Evolutionary conservation across 1,139 yeast species (phyloP), one percentile per base, ranked within the genome.

Genomic region (Yamadazyma epiphylla): DNA sequence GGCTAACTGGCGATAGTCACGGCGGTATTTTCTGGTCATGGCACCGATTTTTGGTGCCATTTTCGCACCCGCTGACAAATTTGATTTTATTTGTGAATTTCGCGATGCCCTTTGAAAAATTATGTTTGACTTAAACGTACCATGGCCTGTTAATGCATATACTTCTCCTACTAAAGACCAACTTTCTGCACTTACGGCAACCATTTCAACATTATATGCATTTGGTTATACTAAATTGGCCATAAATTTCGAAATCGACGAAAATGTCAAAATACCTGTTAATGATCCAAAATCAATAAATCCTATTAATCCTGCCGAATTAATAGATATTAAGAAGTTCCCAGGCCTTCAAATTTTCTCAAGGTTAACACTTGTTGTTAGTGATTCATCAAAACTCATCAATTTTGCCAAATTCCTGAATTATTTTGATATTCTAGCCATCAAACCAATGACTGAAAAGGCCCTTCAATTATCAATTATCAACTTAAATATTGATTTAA

Each of bases 381-480:
- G 78, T 40, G 96, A 88, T 41, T 80, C 91, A 1, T 67, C 89
- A 5, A 83, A 83, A 43, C 77, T 85, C 29, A 91, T 83, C 44
- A 77, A 81, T 17, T 60, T 87, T 22, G 65, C 82, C 19, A 77
- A 75, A 46, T 61, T 80, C 32, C 78, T 75, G 34, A 69, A 65
- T 40, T 62, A 69, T 15, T 94, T 83, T 53, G 97, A 91, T 52
- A 55, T 91, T 4, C 68, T 91, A 9, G 86, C 96, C 0, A 80
- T 89, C 1, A 75, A 81, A 39, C 98, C 98, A 1, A 52, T 69
- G 22, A 75, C 80, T 33, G 98, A 91, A 48, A 81, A 79, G 49
- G 85, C 91, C 5, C 64, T 91, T 15, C 81, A 84, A 34, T 61
- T 82, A 30, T 82, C 94, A 2, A 77, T 89, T 15, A 69, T 81